These are phyloP conservation scores for Handroanthus guayacan DNA, from an alignment of 257 asterid genomes.

Conservation along the genomic window DNA sequence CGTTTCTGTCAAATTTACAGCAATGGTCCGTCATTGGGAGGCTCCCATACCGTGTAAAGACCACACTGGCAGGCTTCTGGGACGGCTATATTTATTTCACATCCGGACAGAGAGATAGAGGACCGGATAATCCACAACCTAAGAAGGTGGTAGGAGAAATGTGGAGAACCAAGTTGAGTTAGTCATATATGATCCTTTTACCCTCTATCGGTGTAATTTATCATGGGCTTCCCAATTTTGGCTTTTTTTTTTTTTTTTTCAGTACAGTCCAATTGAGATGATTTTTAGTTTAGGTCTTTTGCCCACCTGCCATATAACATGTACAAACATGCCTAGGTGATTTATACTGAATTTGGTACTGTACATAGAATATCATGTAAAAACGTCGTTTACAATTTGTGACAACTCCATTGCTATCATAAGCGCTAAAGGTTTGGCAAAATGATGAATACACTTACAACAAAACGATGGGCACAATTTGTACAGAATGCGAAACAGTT, in stretches of 20 bases:
- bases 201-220: not conserved
- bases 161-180: conserved; percentile 75
- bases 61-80: conserved; percentile 68
- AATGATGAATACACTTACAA: not conserved
- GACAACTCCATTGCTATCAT: conserved; percentile 20
- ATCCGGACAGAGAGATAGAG: conserved; percentile 87
- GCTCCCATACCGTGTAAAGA: conserved; percentile 71
- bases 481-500: conserved; percentile 26
- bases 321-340: not conserved
- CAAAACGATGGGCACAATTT: conserved; percentile 21
- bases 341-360: not conserved
- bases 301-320: not conserved
- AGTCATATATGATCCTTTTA: conserved; percentile 18
- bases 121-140: conserved; percentile 80
- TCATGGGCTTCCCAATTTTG: not conserved
- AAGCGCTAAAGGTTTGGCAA: not conserved
- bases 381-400: no score
- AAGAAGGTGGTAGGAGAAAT: conserved; percentile 65
- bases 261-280: not conserved
- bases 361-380: not conserved
- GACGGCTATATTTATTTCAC: conserved; percentile 78
- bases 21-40: conserved; percentile 74
- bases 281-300: not conserved
- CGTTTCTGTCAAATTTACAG: conserved; percentile 42
- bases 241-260: not conserved